Conservation (phyloP, 345 rosid species). For the Raphanus sativus region DNA sequence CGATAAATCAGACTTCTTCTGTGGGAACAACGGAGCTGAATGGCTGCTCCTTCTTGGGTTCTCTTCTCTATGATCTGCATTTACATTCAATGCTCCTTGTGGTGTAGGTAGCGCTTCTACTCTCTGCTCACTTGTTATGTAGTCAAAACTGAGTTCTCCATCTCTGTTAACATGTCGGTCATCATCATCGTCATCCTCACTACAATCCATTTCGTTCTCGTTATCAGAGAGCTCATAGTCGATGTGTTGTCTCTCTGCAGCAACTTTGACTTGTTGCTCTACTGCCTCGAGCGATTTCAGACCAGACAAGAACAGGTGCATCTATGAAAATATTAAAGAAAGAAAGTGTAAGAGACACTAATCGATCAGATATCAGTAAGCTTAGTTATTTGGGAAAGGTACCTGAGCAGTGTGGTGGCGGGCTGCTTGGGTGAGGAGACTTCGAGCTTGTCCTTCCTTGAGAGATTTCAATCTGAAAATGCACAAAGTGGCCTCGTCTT, state of each 20-base stretch:
- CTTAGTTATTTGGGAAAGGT: background rate
- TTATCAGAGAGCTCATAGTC: constrained; percentile 68
- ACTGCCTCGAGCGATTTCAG: constrained; percentile 84
- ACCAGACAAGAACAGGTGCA: constrained; percentile 74
- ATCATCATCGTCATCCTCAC: constrained; percentile 48
- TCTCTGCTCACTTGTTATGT: constrained; percentile 55
- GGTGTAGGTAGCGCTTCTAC: constrained; percentile 48
- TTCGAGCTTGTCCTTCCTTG: constrained; percentile 85
- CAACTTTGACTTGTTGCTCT: constrained; percentile 59
- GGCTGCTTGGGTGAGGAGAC: constrained; percentile 91
- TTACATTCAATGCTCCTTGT: constrained; percentile 65
- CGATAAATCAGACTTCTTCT: constrained; percentile 57
- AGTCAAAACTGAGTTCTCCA: constrained; percentile 89
- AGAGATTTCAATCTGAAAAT: constrained; percentile 88
- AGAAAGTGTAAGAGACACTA: constrained; percentile 7
- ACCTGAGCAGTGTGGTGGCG: constrained; percentile 99
- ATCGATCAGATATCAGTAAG: constrained; percentile 6
- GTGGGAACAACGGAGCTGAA: constrained; percentile 82
- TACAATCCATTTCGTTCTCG: constrained; percentile 62
- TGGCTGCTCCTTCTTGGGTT: constrained; percentile 47
- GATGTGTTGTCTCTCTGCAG: constrained; percentile 77
- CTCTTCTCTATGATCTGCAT: constrained; percentile 25
- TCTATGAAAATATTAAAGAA: constrained; percentile 43
- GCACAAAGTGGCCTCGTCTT: constrained; percentile 80
- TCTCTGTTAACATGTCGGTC: constrained; percentile 47